Conservation (phyloP, 306 rosid genomes). For the Medicago arabica region DNA sequence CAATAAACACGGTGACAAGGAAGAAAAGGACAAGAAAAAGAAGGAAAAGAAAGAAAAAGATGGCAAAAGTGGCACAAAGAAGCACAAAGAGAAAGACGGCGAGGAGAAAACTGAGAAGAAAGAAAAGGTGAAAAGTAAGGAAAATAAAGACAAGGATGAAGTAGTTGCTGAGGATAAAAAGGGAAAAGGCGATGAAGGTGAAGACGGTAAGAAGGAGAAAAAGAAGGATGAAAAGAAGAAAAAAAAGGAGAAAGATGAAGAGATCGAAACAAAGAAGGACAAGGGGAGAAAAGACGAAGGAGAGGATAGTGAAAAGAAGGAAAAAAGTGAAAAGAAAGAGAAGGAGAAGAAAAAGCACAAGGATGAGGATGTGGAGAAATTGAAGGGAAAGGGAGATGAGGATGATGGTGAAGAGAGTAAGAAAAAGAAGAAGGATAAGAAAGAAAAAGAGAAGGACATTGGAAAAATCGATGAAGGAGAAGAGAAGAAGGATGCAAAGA, state of each 20-base stretch:
- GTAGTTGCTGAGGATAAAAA: background rate
- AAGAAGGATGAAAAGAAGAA: conserved; percentile 25
- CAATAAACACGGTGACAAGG: conserved; percentile 29
- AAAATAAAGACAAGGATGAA: conserved; percentile 1
- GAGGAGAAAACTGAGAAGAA: conserved; percentile 4
- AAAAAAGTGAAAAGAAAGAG: conserved; percentile 5
- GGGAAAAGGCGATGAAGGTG: background rate
- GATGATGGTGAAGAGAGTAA: background rate
- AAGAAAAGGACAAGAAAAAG: conserved; percentile 20
- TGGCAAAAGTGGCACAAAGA: background rate
- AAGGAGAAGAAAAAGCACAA: conserved; percentile 36
- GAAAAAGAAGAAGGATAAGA: conserved; percentile 7
- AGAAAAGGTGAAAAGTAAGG: background rate
- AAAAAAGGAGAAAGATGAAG: conserved; percentile 11
- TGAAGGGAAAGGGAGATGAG: conserved; percentile 29
- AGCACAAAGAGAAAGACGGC: background rate
- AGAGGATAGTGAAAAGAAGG: conserved; percentile 16
- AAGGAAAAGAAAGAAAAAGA: conserved; percentile 34
- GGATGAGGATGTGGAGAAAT: conserved; percentile 23
- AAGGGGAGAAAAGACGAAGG: conserved; percentile 15
- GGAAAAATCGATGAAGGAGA: conserved; percentile 12
- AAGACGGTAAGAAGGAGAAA: background rate
- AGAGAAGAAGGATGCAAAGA: conserved; percentile 17
- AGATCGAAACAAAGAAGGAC: background rate
- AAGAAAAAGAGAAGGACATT: conserved; percentile 12